A percentile compares a stretch with the other conserved stretches of the same genome.
Evolutionary conservation across 2,329 filamentous ascomycete species (phyloP).

Genomic region (Emergomyces pasteurianus): DNA sequence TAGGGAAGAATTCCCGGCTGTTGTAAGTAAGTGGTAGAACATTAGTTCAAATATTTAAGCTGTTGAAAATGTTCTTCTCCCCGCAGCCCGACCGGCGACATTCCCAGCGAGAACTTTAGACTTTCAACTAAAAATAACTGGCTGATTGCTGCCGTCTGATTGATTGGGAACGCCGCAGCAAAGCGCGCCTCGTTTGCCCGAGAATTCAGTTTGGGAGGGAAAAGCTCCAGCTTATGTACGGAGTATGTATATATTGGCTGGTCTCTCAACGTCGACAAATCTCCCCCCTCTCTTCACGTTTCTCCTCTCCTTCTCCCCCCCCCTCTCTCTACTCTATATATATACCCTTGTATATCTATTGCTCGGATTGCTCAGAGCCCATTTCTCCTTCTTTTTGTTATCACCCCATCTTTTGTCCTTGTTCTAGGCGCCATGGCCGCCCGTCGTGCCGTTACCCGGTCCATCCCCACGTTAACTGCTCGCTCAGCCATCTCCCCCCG

Average conservation of each 20-base stretch:
- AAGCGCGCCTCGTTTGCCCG: background rate
- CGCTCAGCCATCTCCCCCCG: slow-evolving; percentile 24
- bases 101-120: too few relatives aligned
- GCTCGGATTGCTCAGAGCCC: background rate
- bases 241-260: too few relatives aligned
- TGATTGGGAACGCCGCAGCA: slow-evolving; percentile 4
- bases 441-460: slow-evolving; percentile 8
- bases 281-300: too few relatives aligned
- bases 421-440: slow-evolving; percentile 7
- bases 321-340: background rate
- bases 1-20: too few relatives aligned
- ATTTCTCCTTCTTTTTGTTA: background rate
- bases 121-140: background rate
- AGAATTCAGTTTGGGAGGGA: too few relatives aligned
- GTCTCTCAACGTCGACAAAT: too few relatives aligned
- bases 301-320: background rate
- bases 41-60: too few relatives aligned
- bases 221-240: too few relatives aligned
- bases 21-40: too few relatives aligned
- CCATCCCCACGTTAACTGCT: slow-evolving; percentile 27
- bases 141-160: slow-evolving; percentile 2
- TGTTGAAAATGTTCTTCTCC: too few relatives aligned
- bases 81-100: too few relatives aligned
- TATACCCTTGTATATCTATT: background rate
- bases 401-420: background rate